A percentile compares a stretch with the other conserved stretches of the same genome.
These are phyloP conservation scores for Fusarium sacchari DNA, from an alignment of 2,329 filamentous ascomycete genomes.

Conservation along the genomic window DNA sequence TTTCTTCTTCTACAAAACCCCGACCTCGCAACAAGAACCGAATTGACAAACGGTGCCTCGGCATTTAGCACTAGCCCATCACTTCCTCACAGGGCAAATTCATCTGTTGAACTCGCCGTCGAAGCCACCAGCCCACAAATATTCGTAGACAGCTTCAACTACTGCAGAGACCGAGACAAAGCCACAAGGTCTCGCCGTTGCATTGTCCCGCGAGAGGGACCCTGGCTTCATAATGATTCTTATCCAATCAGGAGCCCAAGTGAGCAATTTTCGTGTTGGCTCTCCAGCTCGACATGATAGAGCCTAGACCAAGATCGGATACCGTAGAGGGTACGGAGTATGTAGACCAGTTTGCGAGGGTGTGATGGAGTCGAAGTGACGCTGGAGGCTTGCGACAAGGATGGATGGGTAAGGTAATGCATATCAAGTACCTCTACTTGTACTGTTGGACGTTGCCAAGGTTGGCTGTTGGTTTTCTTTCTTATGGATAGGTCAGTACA, in stretches of 20 bases:
- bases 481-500: background rate
- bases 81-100: background rate
- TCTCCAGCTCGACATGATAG: background rate
- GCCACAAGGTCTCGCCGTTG: slow-evolving; percentile 28
- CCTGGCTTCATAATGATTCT: background rate
- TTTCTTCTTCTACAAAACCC: background rate
- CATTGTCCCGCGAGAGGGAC: background rate
- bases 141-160: background rate
- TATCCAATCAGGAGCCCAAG: background rate
- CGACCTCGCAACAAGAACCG: background rate
- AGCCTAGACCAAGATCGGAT: slow-evolving; percentile 19
- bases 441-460: slow-evolving; percentile 4
- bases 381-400: slow-evolving; percentile 25
- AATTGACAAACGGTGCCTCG: background rate
- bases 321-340: background rate
- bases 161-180: slow-evolving; percentile 17
- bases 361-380: slow-evolving; percentile 25
- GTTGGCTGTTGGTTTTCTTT: background rate
- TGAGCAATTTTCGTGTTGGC: background rate
- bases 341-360: slow-evolving; percentile 10
- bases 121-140: slow-evolving; percentile 1
- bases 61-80: background rate
- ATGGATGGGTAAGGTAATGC: background rate
- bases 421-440: background rate
- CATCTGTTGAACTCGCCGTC: slow-evolving; percentile 2